A percentile compares a stretch with the other conserved stretches of the same genome.
Evolutionary conservation across 176 grass and related monocot species (phyloP).

Genomic region (Aegilops umbellulata): DNA sequence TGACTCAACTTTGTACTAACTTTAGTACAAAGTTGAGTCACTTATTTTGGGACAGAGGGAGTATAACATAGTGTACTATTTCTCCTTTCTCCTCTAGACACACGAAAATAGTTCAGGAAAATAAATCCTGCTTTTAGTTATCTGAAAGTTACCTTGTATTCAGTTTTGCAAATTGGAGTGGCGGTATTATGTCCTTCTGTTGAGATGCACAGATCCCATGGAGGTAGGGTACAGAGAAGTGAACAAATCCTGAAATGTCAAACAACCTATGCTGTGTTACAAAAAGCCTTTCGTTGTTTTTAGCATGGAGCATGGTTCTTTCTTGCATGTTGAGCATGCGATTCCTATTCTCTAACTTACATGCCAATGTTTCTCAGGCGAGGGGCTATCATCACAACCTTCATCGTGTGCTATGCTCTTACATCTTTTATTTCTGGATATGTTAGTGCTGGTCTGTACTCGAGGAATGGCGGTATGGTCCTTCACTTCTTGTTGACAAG

Average conservation of each 20-base stretch:
- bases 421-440: slow-evolving; percentile 98
- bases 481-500: slow-evolving; percentile 10
- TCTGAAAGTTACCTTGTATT: background rate
- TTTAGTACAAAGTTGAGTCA: no score
- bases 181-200: background rate
- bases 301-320: background rate
- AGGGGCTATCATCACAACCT: slow-evolving; percentile 91
- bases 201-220: background rate
- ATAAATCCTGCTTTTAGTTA: background rate
- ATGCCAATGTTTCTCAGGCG: slow-evolving; percentile 50
- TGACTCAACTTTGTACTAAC: no score
- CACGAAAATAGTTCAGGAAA: background rate
- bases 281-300: background rate
- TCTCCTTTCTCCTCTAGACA: background rate
- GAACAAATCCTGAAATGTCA: background rate
- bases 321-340: background rate
- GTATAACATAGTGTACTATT: background rate
- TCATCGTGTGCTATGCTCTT: slow-evolving; percentile 99
- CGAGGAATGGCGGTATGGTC: slow-evolving; percentile 79
- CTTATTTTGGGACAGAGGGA: background rate
- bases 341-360: slow-evolving; percentile 31
- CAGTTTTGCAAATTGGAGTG: background rate
- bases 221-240: background rate
- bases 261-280: background rate
- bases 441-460: slow-evolving; percentile 92